A percentile compares a stretch with the other conserved stretches of the same genome.
Evolutionary conservation across 176 grass and related monocot genomes (phyloP).

Genomic region (Canna indica): DNA sequence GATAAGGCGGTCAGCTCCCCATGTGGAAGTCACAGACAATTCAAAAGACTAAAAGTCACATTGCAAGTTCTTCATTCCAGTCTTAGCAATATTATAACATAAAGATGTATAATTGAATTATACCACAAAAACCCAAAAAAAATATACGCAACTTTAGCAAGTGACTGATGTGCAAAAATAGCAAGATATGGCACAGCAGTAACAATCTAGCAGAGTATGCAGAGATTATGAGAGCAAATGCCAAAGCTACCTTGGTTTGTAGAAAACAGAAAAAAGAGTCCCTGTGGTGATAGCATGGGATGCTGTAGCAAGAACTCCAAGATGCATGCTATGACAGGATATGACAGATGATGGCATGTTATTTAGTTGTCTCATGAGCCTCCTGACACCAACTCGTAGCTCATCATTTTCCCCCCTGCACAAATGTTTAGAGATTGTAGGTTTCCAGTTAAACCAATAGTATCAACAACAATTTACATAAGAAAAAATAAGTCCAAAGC

Average conservation of each 20-base stretch:
- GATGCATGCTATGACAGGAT: constrained; percentile 99
- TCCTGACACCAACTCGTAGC: constrained; percentile 79
- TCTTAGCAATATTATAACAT: background rate
- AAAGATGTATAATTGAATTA: background rate
- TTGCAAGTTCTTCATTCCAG: background rate
- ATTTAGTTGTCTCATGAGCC: constrained; percentile 82
- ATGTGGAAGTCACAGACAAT: background rate
- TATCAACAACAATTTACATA: background rate
- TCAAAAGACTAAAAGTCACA: background rate
- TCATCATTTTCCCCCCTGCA: constrained; percentile 74
- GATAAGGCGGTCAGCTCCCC: background rate
- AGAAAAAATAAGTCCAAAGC: too few species aligned
- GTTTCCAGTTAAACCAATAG: background rate
- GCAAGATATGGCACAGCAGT: background rate
- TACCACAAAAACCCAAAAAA: background rate
- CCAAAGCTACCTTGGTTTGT: constrained; percentile 66
- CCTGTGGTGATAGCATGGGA: constrained; percentile 81
- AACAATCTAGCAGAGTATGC: constrained; percentile 11
- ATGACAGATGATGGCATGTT: constrained; percentile 95
- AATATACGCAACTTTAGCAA: background rate
- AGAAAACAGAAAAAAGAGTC: constrained; percentile 90
- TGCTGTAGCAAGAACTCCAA: constrained; percentile 93
- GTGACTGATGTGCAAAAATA: background rate
- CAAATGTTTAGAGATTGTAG: constrained; percentile 2
- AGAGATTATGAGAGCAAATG: constrained; percentile 11